These are phyloP conservation scores for Prasinococcaceae sp. DNA, from an alignment of 139 green algal genomes.

Conservation along the genomic window DNA sequence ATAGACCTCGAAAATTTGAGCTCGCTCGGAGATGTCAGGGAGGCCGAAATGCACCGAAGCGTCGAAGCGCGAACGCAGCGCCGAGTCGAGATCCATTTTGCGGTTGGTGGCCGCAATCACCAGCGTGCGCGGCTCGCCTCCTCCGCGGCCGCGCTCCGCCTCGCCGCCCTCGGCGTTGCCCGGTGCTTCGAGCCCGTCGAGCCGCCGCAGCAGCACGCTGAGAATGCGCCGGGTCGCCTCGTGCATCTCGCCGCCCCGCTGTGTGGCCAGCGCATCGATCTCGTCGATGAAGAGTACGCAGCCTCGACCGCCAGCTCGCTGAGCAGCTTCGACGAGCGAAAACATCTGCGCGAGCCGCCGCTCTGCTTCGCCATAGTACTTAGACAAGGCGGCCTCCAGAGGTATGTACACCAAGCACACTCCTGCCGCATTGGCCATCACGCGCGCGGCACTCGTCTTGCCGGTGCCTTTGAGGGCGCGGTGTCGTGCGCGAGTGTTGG, in stretches of 20 bases:
- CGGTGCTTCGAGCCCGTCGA: constrained; percentile 32
- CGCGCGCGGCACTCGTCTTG: constrained; percentile 70
- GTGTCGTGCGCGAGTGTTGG: too few relatives aligned
- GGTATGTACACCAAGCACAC: constrained; percentile 84
- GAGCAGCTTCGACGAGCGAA: constrained; percentile 21
- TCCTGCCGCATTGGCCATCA: constrained; percentile 41
- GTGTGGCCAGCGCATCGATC: constrained; percentile 37
- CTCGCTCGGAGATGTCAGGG: too few relatives aligned
- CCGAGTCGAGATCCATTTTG: constrained; percentile 65
- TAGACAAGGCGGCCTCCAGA: constrained; percentile 57
- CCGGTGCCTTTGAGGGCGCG: constrained; percentile 58
- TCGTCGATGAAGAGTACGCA: constrained; percentile 78
- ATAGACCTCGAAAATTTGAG: too few relatives aligned
- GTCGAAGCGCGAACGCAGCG: constrained; percentile 58
- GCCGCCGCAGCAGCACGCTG: constrained; percentile 71
- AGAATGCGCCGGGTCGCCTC: constrained; percentile 71
- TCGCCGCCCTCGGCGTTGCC: background rate
- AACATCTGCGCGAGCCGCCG: constrained; percentile 43
- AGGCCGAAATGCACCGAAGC: constrained; percentile 50
- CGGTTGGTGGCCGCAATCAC: constrained; percentile 83
- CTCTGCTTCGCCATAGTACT: constrained; percentile 75
- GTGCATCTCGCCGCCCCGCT: constrained; percentile 49
- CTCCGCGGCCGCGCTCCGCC: too few relatives aligned
- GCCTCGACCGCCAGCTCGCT: constrained; percentile 24
- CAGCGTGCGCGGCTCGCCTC: constrained; percentile 33